Conservation (phyloP, 2,329 filamentous ascomycete genomes). For the Alternaria gaisen region DNA sequence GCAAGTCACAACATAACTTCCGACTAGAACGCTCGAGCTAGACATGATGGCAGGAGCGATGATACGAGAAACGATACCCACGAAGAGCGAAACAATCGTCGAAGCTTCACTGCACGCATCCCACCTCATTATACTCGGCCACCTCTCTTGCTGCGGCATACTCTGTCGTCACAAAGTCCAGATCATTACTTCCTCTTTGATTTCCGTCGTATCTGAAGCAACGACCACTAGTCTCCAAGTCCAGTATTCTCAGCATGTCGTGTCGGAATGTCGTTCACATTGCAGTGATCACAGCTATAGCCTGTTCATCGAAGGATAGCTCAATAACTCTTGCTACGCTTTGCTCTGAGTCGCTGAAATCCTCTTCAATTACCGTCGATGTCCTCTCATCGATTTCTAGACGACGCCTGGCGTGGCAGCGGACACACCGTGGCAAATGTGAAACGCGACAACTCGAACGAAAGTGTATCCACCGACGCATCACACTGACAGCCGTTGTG, state of each 20-base stretch:
- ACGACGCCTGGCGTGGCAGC: not conserved
- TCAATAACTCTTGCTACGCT: not conserved
- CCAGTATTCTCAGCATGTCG: not conserved
- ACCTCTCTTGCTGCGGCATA: not conserved
- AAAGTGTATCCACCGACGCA: not conserved
- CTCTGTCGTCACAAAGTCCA: not conserved
- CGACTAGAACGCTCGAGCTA: not conserved
- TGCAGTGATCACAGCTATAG: not conserved
- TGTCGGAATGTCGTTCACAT: not conserved
- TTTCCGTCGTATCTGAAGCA: not conserved
- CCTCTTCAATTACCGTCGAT: not conserved
- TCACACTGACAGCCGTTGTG: not conserved
- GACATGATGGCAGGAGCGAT: not conserved
- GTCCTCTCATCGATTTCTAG: not conserved
- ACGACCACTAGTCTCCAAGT: not conserved
- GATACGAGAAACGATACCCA: not conserved
- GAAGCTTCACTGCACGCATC: not conserved
- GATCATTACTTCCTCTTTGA: not conserved
- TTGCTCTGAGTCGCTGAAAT: not conserved
- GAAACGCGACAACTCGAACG: not conserved
- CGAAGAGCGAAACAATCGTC: not conserved
- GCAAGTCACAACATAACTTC: slow-evolving; percentile 23
- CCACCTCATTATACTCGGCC: not conserved
- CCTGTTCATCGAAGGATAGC: not conserved
- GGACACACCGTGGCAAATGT: not conserved